Evolutionary conservation across 2,329 filamentous ascomycete species (phyloP).

Genomic region (Chalaropsis thielavioides): DNA sequence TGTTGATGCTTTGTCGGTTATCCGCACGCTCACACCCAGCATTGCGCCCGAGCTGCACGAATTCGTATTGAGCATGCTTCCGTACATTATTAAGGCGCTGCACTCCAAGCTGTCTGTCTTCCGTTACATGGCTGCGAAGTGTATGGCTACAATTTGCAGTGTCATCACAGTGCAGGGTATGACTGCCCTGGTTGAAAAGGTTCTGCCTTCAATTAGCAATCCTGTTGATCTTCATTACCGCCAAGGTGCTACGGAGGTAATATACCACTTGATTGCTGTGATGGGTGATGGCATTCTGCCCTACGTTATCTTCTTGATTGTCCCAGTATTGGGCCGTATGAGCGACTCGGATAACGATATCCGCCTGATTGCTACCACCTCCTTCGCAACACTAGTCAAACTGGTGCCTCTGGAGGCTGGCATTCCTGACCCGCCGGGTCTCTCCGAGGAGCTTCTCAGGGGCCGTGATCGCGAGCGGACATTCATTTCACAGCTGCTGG

Average conservation of each 20-base stretch:
- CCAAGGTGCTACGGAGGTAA: conserved; percentile 85
- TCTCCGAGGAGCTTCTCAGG: conserved; percentile 75
- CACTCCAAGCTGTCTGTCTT: conserved; percentile 83
- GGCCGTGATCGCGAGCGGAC: conserved; percentile 88
- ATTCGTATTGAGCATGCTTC: conserved; percentile 72
- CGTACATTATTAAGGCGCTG: conserved; percentile 72
- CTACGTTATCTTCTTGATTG: conserved; percentile 97
- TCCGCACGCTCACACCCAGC: conserved; percentile 87
- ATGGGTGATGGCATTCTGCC: conserved; percentile 95
- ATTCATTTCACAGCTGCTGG: conserved; percentile 90
- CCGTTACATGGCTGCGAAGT: conserved; percentile 92
- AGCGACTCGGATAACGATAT: conserved; percentile 96
- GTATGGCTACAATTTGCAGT: conserved; percentile 92
- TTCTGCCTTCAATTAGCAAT: conserved; percentile 83
- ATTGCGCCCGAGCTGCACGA: conserved; percentile 59
- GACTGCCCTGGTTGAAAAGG: conserved; percentile 86
- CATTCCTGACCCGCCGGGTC: conserved; percentile 86
- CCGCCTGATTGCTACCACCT: conserved; percentile 83
- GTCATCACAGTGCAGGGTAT: conserved; percentile 90
- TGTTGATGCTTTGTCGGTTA: conserved; percentile 82
- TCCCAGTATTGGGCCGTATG: conserved; percentile 92
- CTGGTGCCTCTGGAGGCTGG: conserved; percentile 92
- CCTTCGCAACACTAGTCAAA: conserved; percentile 93
- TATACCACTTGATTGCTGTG: conserved; percentile 93
- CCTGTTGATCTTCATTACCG: conserved; percentile 75